Evolutionary conservation across 163 green algal species (phyloP), one percentile per base, ranked within the genome.

Genomic region (Prototheca stagnorum): DNA sequence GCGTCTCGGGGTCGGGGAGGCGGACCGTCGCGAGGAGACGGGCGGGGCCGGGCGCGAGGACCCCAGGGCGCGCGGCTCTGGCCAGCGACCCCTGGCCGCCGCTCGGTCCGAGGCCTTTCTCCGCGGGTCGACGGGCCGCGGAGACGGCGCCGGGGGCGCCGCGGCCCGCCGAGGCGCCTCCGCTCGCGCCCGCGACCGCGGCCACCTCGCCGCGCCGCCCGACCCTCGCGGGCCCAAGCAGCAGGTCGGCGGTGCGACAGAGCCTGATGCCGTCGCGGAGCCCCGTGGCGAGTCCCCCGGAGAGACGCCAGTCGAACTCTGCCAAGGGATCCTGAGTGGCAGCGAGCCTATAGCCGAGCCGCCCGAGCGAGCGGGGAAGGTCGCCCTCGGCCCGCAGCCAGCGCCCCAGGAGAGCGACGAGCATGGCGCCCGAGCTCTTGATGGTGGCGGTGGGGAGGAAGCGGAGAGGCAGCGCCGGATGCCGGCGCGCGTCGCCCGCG

Each of bases 191-290:
- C n/a, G n/a, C n/a, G n/a, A n/a, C n/a, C n/a, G n/a, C n/a, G n/a
- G n/a, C n/a, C n/a, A n/a, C n/a, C n/a, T n/a, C n/a, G n/a, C n/a
- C n/a, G n/a, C n/a, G n/a, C n/a, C n/a, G n/a, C n/a, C n/a, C n/a
- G n/a, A n/a, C n/a, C n/a, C n/a, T n/a, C 4, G 33, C n/a, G 17
- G 44, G 8, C 28, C 34, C 14, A 25, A 47, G 78, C 15, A 93
- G 59, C 15, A 73, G 47, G 48, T 92, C 77, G n/a, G 71, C 68
- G 24, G 92, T 68, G 42, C 70, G 73, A 49, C 72, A 77, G n/a
- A 93, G 64, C 16, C 80, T 57, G 42, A 93, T 33, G 5, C 85
- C 85, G 45, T 85, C 74, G 0, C 84, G 56, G 46, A 95, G 63
- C 61, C 92, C 85, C 7, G 70, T 53, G 3, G 71, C 68, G 25